A percentile compares a stretch with the other conserved stretches of the same genome.
Evolutionary conservation across 2,329 filamentous ascomycete species (phyloP).

Genomic region (Stemphylium beticola): DNA sequence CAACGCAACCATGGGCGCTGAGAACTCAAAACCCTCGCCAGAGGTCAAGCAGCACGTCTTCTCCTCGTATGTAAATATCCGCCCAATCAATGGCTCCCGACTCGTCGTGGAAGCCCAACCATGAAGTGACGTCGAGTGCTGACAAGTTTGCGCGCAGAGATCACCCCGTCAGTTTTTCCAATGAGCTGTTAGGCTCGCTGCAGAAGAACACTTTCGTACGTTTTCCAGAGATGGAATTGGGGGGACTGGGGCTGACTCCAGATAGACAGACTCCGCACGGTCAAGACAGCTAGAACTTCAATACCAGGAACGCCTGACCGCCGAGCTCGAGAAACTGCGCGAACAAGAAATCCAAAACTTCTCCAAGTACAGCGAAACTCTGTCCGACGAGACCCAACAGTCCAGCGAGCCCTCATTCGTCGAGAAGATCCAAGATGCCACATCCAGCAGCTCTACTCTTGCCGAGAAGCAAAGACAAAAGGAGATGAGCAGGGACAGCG

Average conservation of each 20-base stretch:
- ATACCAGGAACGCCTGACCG: slow-evolving; percentile 83
- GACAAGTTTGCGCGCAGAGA: slow-evolving; percentile 56
- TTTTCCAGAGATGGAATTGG: not conserved
- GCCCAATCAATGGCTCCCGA: slow-evolving; percentile 30
- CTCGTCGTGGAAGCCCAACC: not conserved
- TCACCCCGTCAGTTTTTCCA: slow-evolving; percentile 74
- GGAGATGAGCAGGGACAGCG: slow-evolving; percentile 59
- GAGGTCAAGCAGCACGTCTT: slow-evolving; percentile 66
- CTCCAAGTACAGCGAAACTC: slow-evolving; percentile 69
- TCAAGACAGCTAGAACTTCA: slow-evolving; percentile 83
- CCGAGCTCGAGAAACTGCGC: slow-evolving; percentile 82
- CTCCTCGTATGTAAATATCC: slow-evolving; percentile 57
- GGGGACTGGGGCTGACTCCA: not conserved
- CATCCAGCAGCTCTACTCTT: slow-evolving; percentile 44
- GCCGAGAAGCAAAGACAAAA: slow-evolving; percentile 52
- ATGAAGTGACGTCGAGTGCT: slow-evolving; percentile 20
- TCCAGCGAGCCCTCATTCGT: slow-evolving; percentile 43
- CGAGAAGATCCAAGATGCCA: slow-evolving; percentile 47
- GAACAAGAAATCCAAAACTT: slow-evolving; percentile 73
- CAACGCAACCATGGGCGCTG: slow-evolving; percentile 62
- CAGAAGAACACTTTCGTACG: slow-evolving; percentile 84
- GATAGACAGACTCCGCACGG: slow-evolving; percentile 85
- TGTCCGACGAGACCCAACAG: slow-evolving; percentile 55
- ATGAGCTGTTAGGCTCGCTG: slow-evolving; percentile 80
- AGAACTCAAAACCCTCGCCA: slow-evolving; percentile 65